These are phyloP conservation scores for Cnidoscolus chayamansa DNA, from an alignment of 441 rosid species.

Conservation along the genomic window DNA sequence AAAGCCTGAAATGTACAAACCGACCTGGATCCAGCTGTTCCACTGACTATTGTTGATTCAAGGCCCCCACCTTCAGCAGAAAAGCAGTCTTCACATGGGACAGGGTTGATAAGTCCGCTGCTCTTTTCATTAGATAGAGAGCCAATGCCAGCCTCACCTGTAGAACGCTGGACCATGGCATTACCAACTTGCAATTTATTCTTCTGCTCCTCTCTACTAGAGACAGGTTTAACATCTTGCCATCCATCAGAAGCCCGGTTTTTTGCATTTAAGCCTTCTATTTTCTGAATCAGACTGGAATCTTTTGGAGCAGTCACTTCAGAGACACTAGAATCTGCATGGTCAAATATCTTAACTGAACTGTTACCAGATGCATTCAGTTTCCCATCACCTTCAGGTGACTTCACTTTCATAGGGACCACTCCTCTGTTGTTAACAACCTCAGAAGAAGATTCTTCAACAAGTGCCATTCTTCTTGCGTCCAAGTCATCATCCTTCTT, in stretches of 20 bases:
- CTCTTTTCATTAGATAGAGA: slow-evolving; percentile 32
- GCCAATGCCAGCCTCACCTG: slow-evolving; percentile 38
- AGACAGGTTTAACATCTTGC: slow-evolving; percentile 36
- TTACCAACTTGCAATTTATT: slow-evolving; percentile 38
- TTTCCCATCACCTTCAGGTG: slow-evolving; percentile 33
- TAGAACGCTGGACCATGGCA: slow-evolving; percentile 32
- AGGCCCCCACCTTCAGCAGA: slow-evolving; percentile 39
- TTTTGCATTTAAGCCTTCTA: slow-evolving; percentile 76
- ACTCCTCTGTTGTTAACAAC: slow-evolving; percentile 32
- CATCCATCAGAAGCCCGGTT: slow-evolving; percentile 47
- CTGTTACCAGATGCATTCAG: slow-evolving; percentile 37
- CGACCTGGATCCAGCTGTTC: slow-evolving; percentile 56
- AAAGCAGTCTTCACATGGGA: slow-evolving; percentile 33
- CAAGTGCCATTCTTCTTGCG: slow-evolving; percentile 28
- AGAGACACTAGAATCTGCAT: slow-evolving; percentile 22
- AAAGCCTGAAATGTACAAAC: slow-evolving; percentile 30
- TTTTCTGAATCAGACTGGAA: slow-evolving; percentile 75
- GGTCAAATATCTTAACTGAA: slow-evolving; percentile 31
- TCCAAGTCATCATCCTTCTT: slow-evolving; percentile 34
- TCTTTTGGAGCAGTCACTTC: slow-evolving; percentile 43
- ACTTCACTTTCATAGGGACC: slow-evolving; percentile 32
- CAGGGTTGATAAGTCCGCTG: slow-evolving; percentile 30
- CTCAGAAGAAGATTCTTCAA: slow-evolving; percentile 38
- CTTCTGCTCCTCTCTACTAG: slow-evolving; percentile 45
- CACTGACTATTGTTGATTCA: slow-evolving; percentile 38